Base-by-base conservation (phyloP, 2,329 filamentous ascomycete species). In the Colletotrichum ledebouriae region DNA sequence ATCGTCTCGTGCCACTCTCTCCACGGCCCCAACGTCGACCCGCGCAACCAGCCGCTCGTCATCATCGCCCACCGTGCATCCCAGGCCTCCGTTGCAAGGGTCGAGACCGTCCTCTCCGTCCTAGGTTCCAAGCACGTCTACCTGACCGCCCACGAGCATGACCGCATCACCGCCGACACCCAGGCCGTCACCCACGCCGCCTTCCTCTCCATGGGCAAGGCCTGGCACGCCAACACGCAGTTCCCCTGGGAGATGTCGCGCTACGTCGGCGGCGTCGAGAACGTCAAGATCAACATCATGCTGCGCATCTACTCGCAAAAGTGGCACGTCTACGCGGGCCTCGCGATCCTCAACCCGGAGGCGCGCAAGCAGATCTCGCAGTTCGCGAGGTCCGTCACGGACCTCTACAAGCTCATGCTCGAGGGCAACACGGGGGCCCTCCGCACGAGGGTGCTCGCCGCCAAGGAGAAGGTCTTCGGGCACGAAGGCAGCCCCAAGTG, bases 241-340 rank as follows among this genome's bases (percentile, higher is more conserved):
- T 99, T 98, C 75, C 96, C 97, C 0, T 99, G 96, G 96, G 95
- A 98, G 75, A 90, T 95, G 53, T 89, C 90, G n/a, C 94, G 96
- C 71, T 99, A 98, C 80, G 89, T 98, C 4, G 96, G 96, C 67
- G 97, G 96, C 59, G 97, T 99, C 75, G 96, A 99, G 80, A 99
- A 99, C 79, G 95, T 98, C 75, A 99, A 99, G 83, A 97, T 98
- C 83, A 99, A 99, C 82, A 90, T 98, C 73, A 98, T 94, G 73
- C 84, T 99, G 72, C 94, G 96, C 74, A 98, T 99, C 82, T 99
- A 98, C 83, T 91, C 92, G 69, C 97, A 98, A 80, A 99, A 98
- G 80, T 99, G 97, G 97, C 97, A 99, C 83, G 96, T 99, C 66
- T 99, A 99, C 79, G 96, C 96, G 20, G 96, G 96, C 0, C 90